Base-by-base conservation (phyloP, 1,284 basidiomycete species). In the Inonotus hispidus region DNA sequence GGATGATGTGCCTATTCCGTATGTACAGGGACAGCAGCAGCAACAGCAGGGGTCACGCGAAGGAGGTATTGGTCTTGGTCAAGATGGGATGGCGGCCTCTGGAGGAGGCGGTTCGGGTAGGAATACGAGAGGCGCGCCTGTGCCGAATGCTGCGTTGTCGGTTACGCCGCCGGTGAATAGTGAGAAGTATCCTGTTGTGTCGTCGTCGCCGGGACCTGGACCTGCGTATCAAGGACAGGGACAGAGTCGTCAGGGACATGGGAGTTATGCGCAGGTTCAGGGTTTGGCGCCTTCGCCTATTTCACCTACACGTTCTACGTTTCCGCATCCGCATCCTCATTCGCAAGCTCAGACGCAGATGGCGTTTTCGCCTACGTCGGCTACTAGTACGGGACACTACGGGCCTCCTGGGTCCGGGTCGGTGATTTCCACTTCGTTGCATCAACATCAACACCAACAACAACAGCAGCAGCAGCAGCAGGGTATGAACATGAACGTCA, bases 1-100 rank as follows among this genome's bases (percentile, higher is more conserved):
- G 58, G 70, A 68, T 25, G 76, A 74, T 32, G 74, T 52, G 7
- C 19, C 56, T 23, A 41, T 38, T 21, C 45, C 41, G 11, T 39
- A 32, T 25, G 58, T 41, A 25, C 49, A 53, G 21, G 53, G 21
- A 19, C 19, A 37, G 38, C 41, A 55, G 11, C 49, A 53, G n/a
- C 52, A 14, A 19, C 14, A 35, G n/a, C 29, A 46, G 8, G 45
- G 53, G 6, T 38, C 53, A 29, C 25, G 39, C 11, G 53, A 19
- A 38, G 38, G 38, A 39, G 38, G 38, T 2, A n/a, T n/a, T n/a
- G n/a, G n/a, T n/a, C n/a, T n/a, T n/a, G 39, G 38, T n/a, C 10
- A 3, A 1, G 49, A 53, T 21, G 49, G 32, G 16, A 53, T 16
- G 10, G 37, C n/a, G 21, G n/a, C 45, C 32, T 16, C 53, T 23